A percentile compares a stretch with the other conserved stretches of the same genome.
phyloP scores from a whole-genome alignment of 164 flowering plant species.

The Taxillus chinensis region DNA sequence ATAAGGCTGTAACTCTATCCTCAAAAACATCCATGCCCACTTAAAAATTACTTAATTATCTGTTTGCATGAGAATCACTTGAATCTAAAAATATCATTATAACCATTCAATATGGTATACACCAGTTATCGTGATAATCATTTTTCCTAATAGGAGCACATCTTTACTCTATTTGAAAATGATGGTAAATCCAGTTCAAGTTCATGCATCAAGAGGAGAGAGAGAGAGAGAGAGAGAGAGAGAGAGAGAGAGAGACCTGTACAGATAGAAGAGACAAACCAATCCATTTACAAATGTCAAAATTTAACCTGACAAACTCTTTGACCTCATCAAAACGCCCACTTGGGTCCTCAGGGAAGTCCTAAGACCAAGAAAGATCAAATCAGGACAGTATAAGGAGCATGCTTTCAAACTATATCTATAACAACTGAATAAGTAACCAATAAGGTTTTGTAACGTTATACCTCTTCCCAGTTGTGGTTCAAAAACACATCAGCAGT shows the following conservation, averaged over 20 bases:
- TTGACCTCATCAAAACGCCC: conserved; percentile 28
- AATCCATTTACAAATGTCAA: conserved; percentile 22
- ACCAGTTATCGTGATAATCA: no score
- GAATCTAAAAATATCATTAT: no score
- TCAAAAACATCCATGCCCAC: no score
- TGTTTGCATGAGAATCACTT: no score
- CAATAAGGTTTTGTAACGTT: neutral
- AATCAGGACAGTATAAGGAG: neutral
- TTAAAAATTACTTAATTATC: no score
- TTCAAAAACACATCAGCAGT: conserved; percentile 23
- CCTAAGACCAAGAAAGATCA: conserved; percentile 11
- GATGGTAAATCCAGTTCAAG: neutral
- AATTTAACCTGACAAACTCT: conserved; percentile 22
- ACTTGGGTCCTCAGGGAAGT: conserved; percentile 32
- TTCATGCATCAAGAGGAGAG: neutral
- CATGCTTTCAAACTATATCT: neutral
- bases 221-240: neutral
- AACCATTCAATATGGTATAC: no score
- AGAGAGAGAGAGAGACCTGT: conserved; percentile 16
- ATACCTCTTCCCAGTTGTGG: conserved; percentile 33
- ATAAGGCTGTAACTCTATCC: no score
- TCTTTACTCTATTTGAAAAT: no score
- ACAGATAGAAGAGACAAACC: conserved; percentile 17
- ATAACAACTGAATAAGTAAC: neutral
- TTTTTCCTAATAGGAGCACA: no score